phyloP scores from a whole-genome alignment of 208 protist species.

The Sergeia podlipaevii region DNA sequence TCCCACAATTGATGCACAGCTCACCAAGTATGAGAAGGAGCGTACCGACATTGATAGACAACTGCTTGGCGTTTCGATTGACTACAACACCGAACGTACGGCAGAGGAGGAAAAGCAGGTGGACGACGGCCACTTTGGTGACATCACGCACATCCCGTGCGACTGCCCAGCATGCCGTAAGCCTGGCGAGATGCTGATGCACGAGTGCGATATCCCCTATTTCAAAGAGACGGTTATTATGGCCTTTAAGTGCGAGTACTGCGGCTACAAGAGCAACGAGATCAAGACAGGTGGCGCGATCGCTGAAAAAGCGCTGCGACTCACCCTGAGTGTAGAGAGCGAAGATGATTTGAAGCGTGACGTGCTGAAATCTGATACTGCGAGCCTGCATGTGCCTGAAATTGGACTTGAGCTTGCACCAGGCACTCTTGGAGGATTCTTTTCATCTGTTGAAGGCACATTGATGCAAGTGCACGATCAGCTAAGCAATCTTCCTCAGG shows the following conservation, averaged over 20 bases:
- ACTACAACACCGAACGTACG: conserved; percentile 87
- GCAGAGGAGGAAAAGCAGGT: conserved; percentile 67
- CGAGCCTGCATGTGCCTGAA: conserved; percentile 85
- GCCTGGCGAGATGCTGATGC: conserved; percentile 69
- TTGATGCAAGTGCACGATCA: conserved; percentile 84
- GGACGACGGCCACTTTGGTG: conserved; percentile 71
- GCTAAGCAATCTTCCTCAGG: conserved; percentile 76
- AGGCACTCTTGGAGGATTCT: conserved; percentile 92
- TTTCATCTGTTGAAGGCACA: conserved; percentile 94
- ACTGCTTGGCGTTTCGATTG: conserved; percentile 75
- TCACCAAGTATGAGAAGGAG: conserved; percentile 80
- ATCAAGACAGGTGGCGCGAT: conserved; percentile 92
- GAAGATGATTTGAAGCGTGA: conserved; percentile 91
- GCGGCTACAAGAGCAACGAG: conserved; percentile 94
- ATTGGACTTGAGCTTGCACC: conserved; percentile 81
- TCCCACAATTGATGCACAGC: conserved; percentile 81
- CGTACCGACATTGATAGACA: conserved; percentile 86
- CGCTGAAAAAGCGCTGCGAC: conserved; percentile 55
- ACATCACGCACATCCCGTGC: conserved; percentile 59
- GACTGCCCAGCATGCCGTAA: conserved; percentile 77
- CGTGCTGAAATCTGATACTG: conserved; percentile 93
- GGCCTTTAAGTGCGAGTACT: conserved; percentile 91
- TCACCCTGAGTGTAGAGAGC: conserved; percentile 67
- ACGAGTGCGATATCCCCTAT: conserved; percentile 90
- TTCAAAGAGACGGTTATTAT: conserved; percentile 96